Percentiles rank a stretch among this genome's conserved stretches.
Evolutionary conservation across 495 filamentous ascomycete species (phyloP).

Genomic region (Tetracladium setigerum): DNA sequence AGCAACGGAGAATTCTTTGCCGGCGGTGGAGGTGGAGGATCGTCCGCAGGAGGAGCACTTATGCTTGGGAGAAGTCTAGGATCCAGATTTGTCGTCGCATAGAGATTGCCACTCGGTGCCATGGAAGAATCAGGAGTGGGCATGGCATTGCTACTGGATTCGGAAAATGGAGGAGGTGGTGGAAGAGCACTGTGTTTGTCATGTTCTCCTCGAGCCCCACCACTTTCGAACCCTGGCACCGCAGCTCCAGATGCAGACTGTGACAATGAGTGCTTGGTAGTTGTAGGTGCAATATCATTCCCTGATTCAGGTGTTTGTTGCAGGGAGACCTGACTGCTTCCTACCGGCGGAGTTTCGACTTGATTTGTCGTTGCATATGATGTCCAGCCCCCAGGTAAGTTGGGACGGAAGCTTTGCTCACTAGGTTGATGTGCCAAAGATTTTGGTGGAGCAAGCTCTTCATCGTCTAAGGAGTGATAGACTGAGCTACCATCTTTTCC

Average conservation of each 20-base stretch:
- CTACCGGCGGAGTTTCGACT: conserved; percentile 22
- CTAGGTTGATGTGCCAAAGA: conserved; percentile 16
- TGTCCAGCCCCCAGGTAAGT: conserved; percentile 58
- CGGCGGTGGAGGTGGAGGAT: conserved; percentile 16
- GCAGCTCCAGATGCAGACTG: conserved; percentile 15
- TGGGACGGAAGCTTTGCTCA: conserved; percentile 44
- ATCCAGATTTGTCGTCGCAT: conserved; percentile 9
- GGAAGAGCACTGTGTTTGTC: conserved; percentile 1
- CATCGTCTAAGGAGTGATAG: too few species aligned
- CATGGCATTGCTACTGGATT: not conserved
- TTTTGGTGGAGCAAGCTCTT: conserved; percentile 9
- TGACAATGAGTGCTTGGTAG: conserved; percentile 13
- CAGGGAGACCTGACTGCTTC: conserved; percentile 7
- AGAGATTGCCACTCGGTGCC: conserved; percentile 15
- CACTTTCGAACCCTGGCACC: conserved; percentile 17
- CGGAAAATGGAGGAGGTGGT: not conserved
- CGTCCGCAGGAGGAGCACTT: conserved; percentile 7
- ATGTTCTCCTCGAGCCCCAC: conserved; percentile 11
- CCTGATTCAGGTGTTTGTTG: conserved; percentile 7
- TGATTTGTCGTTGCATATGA: conserved; percentile 46
- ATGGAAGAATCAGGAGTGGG: conserved; percentile 14
- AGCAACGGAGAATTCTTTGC: conserved; percentile 32
- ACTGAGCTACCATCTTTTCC: too few species aligned
- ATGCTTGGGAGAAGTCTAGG: conserved; percentile 11
- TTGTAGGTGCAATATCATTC: conserved; percentile 18